Percentiles rank a stretch among this genome's conserved stretches.
phyloP scores from a whole-genome alignment of 345 rosid genomes.

The Brassica carinata region DNA sequence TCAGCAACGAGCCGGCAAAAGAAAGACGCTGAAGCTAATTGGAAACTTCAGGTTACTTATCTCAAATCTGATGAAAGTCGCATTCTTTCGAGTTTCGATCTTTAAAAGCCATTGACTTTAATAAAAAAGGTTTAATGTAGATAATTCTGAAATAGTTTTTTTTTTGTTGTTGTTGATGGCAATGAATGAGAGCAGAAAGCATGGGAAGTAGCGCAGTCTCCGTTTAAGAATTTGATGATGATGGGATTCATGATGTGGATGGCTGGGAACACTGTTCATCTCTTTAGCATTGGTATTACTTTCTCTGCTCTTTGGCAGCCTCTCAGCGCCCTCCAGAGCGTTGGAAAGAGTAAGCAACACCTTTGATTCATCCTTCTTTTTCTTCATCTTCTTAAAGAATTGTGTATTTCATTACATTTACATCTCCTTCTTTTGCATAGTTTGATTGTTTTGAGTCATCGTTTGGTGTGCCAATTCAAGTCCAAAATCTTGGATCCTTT shows the following conservation, averaged over 20 bases:
- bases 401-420: neutral
- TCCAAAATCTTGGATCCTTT: neutral
- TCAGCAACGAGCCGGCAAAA: constrained; percentile 77
- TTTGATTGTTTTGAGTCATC: neutral
- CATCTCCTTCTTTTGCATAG: neutral
- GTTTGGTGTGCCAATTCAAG: constrained; percentile 5
- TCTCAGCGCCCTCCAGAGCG: constrained; percentile 92
- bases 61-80: neutral
- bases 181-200: constrained; percentile 71
- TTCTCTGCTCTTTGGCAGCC: constrained; percentile 99
- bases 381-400: neutral
- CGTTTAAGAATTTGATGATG: constrained; percentile 96
- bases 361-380: neutral
- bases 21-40: constrained; percentile 96
- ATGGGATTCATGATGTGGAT: constrained; percentile 99
- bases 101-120: constrained; percentile 11
- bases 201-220: constrained; percentile 99
- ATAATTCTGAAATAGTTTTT: too few relatives aligned
- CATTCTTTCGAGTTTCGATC: neutral
- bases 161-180: neutral
- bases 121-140: too few relatives aligned
- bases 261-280: constrained; percentile 99
- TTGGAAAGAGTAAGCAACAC: constrained; percentile 82
- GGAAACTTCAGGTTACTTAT: constrained; percentile 89
- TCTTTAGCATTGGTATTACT: constrained; percentile 96